Base-by-base conservation (phyloP, 2,329 filamentous ascomycete species). In the Aspergillus awamori region DNA sequence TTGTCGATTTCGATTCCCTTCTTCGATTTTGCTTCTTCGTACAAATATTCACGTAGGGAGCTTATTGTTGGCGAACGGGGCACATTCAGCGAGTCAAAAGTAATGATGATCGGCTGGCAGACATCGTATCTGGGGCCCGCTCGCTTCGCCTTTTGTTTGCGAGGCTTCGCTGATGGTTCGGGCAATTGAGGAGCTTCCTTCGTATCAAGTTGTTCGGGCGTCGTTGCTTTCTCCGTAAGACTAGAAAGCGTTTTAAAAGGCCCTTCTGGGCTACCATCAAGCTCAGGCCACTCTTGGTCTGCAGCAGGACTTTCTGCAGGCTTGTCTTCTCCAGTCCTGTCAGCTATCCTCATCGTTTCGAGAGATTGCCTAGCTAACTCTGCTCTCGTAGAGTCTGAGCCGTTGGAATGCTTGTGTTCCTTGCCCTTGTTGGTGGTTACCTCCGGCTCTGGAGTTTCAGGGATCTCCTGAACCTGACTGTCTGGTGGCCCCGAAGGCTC, bases 21-120 rank as follows among this genome's bases (percentile, higher is more conserved):
- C 70, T 87, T 95, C 80, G 77, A 82, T 66, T 83, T 82, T 4
- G 90, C 89, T 78, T 98, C 95, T 52, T 85, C 84, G 6, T 84
- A 72, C 5, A 98, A 80, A 74, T 97, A 98, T 26, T 91, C 84
- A 69, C 89, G 93, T 30, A 99, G 80, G 38, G 84, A 83, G 51
- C 76, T 83, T 63, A 89, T 86, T 5, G 92, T 90, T 0, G 81
- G 78, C 1, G 84, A 81, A 67, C 93, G 92, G 0, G 80, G 49
- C 4, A 76, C 69, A n/a, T 87, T 88, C 1, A 98, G 82, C 0
- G 95, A 98, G 74, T 99, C 95, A 26, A 98, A 84, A 0, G 92
- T 92, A 65, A 98, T 88, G 63, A 98, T 93, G 38, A 86, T 85
- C 1, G 92, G 87, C 54, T 87, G 82, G 8, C 78, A 79, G 1